Evolutionary conservation across 352 stramenopile genomes (phyloP), one percentile per base, ranked within the genome.

Genomic region (Pythium angustatum): DNA sequence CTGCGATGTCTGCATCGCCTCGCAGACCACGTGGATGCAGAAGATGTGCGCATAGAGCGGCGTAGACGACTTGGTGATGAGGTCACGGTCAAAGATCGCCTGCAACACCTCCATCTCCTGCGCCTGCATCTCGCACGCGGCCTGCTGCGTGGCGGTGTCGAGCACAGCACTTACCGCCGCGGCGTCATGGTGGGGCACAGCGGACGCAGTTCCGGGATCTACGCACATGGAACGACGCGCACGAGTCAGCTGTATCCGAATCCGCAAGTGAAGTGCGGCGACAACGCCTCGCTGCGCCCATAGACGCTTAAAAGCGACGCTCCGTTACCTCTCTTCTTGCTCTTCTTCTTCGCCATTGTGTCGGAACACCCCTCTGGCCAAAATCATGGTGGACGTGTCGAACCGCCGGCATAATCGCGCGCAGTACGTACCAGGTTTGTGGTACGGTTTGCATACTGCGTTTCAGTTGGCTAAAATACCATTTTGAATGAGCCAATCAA

Each of bases 21-120:
- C 83, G 56, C 78, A 91, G 24, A 67, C 62, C 60, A 96, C 53
- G n/a, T 74, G 75, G 47, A 96, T 90, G 48, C 82, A 78, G 62
- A 96, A 96, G 57, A 94, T 91, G 73, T 92, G 75, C 49, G 75
- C 81, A 66, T 92, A 94, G 55, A 94, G 62, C n/a, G 79, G 83
- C 57, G 84, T 93, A 19, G 85, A 78, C 54, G 82, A 87, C 53
- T 94, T 80, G 27, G 83, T 64, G 14, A 76, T 70, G 10, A 92
- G 68, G 44, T 96, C 87, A 9, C 63, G 72, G 73, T 91, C 87
- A 45, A 85, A 96, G 41, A 96, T 96, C 33, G 87, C 82, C 58
- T 91, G 70, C 22, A 96, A 63, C 14, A 92, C 85, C 58, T 94
- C 82, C 56, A 96, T 73, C 58, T 96, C 87, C 62, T 94, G 85